Conservation (phyloP, 257 asterid genomes). For the Nicotiana knightiana region DNA sequence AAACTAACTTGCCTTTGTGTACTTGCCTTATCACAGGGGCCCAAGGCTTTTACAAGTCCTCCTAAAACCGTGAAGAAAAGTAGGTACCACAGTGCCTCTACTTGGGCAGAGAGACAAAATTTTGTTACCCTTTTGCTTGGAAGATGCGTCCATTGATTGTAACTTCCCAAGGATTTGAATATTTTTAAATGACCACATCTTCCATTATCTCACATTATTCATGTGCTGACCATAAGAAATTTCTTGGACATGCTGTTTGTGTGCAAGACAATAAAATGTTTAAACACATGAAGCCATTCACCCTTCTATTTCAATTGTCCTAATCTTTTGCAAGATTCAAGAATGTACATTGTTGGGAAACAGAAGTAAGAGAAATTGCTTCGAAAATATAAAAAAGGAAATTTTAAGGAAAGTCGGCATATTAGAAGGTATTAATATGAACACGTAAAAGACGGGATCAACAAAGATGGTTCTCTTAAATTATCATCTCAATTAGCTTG, state of each 20-base stretch:
- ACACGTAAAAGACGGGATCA: slow-evolving; percentile 3
- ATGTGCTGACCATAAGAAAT: background rate
- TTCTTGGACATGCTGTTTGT: background rate
- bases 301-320: background rate
- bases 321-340: background rate
- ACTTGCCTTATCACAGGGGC: background rate
- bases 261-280: background rate
- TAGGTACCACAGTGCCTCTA: slow-evolving; percentile 1
- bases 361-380: background rate
- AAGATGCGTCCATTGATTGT: background rate
- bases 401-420: background rate
- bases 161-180: background rate
- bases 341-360: background rate
- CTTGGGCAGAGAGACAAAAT: background rate
- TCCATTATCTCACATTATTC: slow-evolving; percentile 1
- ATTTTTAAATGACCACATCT: background rate
- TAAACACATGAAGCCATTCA: background rate
- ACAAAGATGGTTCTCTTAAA: background rate
- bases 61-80: background rate
- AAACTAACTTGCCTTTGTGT: background rate
- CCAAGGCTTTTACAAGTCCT: background rate
- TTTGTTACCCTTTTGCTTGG: background rate
- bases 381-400: background rate
- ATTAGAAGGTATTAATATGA: background rate
- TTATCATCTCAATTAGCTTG: background rate